phyloP scores from a whole-genome alignment of 2,329 filamentous ascomycete genomes.

The Akanthomyces lecanii region DNA sequence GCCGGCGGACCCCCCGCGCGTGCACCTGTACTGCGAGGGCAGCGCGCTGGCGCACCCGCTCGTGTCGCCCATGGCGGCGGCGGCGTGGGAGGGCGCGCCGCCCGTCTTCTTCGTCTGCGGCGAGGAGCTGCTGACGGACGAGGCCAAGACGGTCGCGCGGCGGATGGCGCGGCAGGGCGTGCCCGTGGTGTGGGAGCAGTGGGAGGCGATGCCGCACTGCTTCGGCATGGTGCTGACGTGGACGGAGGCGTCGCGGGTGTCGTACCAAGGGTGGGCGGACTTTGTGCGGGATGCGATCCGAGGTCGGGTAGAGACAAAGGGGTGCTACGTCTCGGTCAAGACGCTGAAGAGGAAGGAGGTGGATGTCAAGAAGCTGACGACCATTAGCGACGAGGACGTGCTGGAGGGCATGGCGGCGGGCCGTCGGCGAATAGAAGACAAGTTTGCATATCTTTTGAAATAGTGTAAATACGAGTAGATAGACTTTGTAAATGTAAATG shows the following conservation, averaged over 20 bases:
- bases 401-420: slow-evolving; percentile 27
- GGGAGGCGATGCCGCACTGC: slow-evolving; percentile 69
- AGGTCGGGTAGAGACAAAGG: slow-evolving; percentile 32
- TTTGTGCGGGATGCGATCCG: slow-evolving; percentile 43
- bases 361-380: slow-evolving; percentile 33
- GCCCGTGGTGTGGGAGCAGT: slow-evolving; percentile 58
- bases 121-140: slow-evolving; percentile 63
- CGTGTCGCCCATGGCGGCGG: slow-evolving; percentile 51
- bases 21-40: slow-evolving; percentile 46
- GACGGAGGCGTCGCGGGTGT: slow-evolving; percentile 39
- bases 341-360: slow-evolving; percentile 41
- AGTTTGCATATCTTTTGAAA: slow-evolving; percentile 1
- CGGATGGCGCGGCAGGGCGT: slow-evolving; percentile 50
- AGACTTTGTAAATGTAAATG: neutral
- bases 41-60: slow-evolving; percentile 55
- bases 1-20: slow-evolving; percentile 46
- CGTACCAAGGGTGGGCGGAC: slow-evolving; percentile 45
- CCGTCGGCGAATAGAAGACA: neutral
- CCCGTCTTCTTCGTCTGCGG: slow-evolving; percentile 61
- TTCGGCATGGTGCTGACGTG: slow-evolving; percentile 52
- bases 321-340: slow-evolving; percentile 42
- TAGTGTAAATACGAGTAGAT: neutral
- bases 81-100: slow-evolving; percentile 52
- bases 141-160: slow-evolving; percentile 52
- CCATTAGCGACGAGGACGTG: slow-evolving; percentile 36